Percentiles rank a stretch among this genome's conserved stretches.
Conservation (phyloP, 306 rosid genomes). For the Prunus padus region DNA sequence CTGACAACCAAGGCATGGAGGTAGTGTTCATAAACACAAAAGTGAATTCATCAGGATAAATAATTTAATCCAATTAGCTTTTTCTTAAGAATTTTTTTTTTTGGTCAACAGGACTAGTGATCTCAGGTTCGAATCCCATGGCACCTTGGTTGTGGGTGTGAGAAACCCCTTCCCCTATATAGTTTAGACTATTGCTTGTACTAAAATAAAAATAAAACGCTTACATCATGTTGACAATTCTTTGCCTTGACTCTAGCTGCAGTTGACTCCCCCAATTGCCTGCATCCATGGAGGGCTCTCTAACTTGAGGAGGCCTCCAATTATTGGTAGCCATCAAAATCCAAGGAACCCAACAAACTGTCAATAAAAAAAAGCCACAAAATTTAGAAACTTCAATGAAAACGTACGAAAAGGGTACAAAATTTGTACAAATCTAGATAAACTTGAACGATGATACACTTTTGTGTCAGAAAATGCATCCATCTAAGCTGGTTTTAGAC, state of each 20-base stretch:
- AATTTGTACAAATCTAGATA: not conserved
- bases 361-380: not conserved
- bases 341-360: not conserved
- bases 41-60: not conserved
- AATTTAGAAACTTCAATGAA: not conserved
- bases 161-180: no score
- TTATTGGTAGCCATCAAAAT: constrained; percentile 23
- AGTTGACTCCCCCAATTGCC: constrained; percentile 51
- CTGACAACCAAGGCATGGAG: not conserved
- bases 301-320: constrained; percentile 22
- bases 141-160: no score
- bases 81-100: no score
- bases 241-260: constrained; percentile 40
- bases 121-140: no score
- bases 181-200: no score
- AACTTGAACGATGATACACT: not conserved
- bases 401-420: not conserved
- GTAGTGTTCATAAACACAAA: not conserved
- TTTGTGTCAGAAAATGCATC: not conserved
- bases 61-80: not conserved
- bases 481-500: not conserved
- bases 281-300: constrained; percentile 30
- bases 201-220: not conserved
- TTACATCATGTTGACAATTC: constrained; percentile 53
- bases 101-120: no score